A percentile compares a stretch with the other conserved stretches of the same genome.
phyloP scores from a whole-genome alignment of 2,329 filamentous ascomycete genomes.

The Pleoardoris graminearum region DNA sequence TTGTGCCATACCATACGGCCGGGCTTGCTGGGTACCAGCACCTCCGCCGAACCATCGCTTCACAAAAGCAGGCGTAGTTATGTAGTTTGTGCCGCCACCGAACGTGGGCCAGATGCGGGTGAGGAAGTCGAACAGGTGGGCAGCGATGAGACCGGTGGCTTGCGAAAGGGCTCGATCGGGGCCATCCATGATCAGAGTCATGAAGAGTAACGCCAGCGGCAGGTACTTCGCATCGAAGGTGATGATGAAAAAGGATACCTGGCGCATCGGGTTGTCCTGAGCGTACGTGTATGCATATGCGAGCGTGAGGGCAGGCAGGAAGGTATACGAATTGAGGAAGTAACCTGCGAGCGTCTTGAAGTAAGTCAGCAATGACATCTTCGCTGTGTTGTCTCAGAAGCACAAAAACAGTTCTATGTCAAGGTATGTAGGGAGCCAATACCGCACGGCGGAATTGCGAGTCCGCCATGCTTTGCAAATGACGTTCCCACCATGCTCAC shows the following conservation, averaged over 20 bases:
- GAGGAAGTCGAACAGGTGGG: constrained; percentile 89
- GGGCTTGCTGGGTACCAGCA: constrained; percentile 48
- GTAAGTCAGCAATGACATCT: constrained; percentile 34
- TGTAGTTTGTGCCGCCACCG: constrained; percentile 76
- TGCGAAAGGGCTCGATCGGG: constrained; percentile 63
- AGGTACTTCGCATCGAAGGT: constrained; percentile 80
- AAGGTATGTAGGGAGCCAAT: constrained; percentile 66
- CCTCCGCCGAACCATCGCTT: constrained; percentile 64
- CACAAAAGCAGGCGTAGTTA: constrained; percentile 74
- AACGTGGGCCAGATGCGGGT: constrained; percentile 86
- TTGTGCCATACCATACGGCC: constrained; percentile 66
- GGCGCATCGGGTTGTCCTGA: constrained; percentile 79
- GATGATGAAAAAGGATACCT: constrained; percentile 79
- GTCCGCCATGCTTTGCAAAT: constrained; percentile 59
- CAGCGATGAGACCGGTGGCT: constrained; percentile 78
- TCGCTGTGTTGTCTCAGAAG: too few species aligned
- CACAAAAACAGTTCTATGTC: constrained; percentile 11
- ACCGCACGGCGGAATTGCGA: constrained; percentile 59
- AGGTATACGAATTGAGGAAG: constrained; percentile 56
- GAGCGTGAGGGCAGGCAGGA: constrained; percentile 67
- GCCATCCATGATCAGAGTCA: constrained; percentile 71
- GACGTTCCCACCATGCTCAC: constrained; percentile 57
- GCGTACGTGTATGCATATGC: constrained; percentile 82
- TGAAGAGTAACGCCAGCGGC: constrained; percentile 76
- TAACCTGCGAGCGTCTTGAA: constrained; percentile 57